Evolutionary conservation across 2,329 filamentous ascomycete genomes (phyloP), one percentile per base, ranked within the genome.

Genomic region (Tolypocladium sp.): DNA sequence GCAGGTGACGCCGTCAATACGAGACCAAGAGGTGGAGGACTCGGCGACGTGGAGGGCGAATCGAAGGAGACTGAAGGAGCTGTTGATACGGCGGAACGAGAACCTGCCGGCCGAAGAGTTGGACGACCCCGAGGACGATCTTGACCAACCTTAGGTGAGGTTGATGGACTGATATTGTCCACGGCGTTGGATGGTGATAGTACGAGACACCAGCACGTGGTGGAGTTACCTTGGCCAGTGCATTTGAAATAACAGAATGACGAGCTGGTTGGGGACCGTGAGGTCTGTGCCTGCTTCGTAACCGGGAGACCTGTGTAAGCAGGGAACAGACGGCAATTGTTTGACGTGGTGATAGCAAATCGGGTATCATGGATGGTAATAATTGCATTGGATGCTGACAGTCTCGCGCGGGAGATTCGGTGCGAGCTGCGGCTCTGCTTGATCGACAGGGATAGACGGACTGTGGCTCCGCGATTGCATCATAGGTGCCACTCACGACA

Each of bases 1-100:
- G 4, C 82, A 86, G 68, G 77, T 87, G 40, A 87, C 84, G 7
- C 83, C 84, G 0, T 84, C 80, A 15, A 70, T 87, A 25, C 68
- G 67, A n/a, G 71, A 76, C 33, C 82, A 85, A 67, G 63, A 73
- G 57, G 61, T 80, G n/a, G 82, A 86, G 65, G 77, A 77, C 58
- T 66, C 76, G 0, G 65, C 73, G 20, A 79, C 81, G 3, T 75
- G 71, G 66, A 76, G 73, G 62, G 73, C 71, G 46, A 79, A 82
- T 41, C 71, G 73, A 53, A 71, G 73, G 58, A 77, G 73, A 63
- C 66, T 85, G 17, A 75, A 73, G 63, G 71, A 74, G 49, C 64
- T 83, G 13, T 64, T 79, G 49, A 65, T 70, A n/a, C 70, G 72
- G 65, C 71, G 75, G 61, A 74, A 82, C 41, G 73, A 76, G 56